These are phyloP conservation scores for Populus davidiana DNA, from an alignment of 345 rosid genomes.

Conservation along the genomic window DNA sequence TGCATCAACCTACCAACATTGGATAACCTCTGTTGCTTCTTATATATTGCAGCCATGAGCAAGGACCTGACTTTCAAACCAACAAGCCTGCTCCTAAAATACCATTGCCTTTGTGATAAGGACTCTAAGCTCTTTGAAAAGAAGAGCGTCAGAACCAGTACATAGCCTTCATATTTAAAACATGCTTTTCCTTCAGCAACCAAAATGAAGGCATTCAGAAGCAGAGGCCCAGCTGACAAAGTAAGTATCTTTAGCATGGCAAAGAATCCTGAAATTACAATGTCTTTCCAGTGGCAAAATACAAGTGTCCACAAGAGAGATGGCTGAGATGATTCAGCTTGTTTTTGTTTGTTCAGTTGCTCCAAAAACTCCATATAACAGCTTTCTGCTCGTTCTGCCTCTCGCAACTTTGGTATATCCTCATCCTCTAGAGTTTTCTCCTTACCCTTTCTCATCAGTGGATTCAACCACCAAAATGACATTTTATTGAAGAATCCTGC, in stretches of 20 bases:
- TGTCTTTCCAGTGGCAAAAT: slow-evolving; percentile 62
- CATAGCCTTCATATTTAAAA: slow-evolving; percentile 69
- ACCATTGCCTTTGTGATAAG: slow-evolving; percentile 91
- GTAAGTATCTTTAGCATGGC: slow-evolving; percentile 76
- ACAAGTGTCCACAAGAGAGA: slow-evolving; percentile 57
- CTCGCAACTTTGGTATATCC: slow-evolving; percentile 61
- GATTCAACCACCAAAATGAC: slow-evolving; percentile 90
- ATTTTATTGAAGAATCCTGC: slow-evolving; percentile 64
- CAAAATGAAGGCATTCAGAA: slow-evolving; percentile 80
- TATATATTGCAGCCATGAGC: slow-evolving; percentile 74
- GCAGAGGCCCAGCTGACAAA: slow-evolving; percentile 75
- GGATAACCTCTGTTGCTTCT: slow-evolving; percentile 76
- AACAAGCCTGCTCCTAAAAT: slow-evolving; percentile 69
- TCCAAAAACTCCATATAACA: slow-evolving; percentile 61
- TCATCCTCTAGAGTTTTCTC: slow-evolving; percentile 63
- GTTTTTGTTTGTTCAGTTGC: slow-evolving; percentile 47
- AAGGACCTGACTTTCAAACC: slow-evolving; percentile 80
- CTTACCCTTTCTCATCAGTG: slow-evolving; percentile 66
- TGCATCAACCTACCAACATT: slow-evolving; percentile 69
- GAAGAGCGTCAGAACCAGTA: slow-evolving; percentile 59
- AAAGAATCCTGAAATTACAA: slow-evolving; percentile 72
- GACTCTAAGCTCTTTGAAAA: slow-evolving; percentile 67
- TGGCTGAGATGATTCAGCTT: slow-evolving; percentile 37
- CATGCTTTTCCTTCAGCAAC: slow-evolving; percentile 74
- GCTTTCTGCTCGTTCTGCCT: slow-evolving; percentile 64